Evolutionary conservation across 1,139 yeast genomes (phyloP), one percentile per base, ranked within the genome.

Genomic region (Arxiozyma slooffiae): DNA sequence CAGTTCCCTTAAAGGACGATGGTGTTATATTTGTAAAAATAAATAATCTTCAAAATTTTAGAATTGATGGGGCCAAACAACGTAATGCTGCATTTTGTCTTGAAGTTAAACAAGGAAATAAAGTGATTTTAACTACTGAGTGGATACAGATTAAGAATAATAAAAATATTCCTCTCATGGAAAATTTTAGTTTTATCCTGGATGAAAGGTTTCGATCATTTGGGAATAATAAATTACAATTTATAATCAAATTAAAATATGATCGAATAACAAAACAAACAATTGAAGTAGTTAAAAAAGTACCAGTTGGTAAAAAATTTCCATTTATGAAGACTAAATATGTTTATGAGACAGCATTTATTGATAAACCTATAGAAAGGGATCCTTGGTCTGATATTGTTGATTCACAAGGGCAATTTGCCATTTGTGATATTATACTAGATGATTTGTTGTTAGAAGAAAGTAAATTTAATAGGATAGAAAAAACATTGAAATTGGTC

Each of bases 401-500:
- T 55, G 95, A 95, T 3, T 73, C 73, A 48, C 96, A 89, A 67
- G 97, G 97, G 1, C 83, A 95, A 11, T 88, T 85, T 71, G 96
- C 87, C 3, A 76, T 90, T 57, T 79, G 88, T 55, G 79, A 81
- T 57, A 72, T 90, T 51, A 78, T 78, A 48, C 77, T 88, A 57
- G 75, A 77, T 41, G 80, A 80, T 3, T 51, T 48, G 4, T 44
- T 54, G 37, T 48, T 62, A 38, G 26, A 54, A 2, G 41, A 52
- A 18, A 36, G 52, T 14, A 49, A 51, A 38, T 61, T 55, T 38
- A 46, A 47, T 16, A 41, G 30, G 6, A 42, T 41, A 61, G 62
- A 7, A 68, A 72, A 20, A 61, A 66, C 21, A 59, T 61, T 26
- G 60, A 63, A 40, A 66, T 68, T 22, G 50, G 50, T 39, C 47